Percentiles rank a stretch among this genome's conserved stretches.
phyloP scores from a whole-genome alignment of 176 grass and related monocot genomes.

The Pontederia crassipes region DNA sequence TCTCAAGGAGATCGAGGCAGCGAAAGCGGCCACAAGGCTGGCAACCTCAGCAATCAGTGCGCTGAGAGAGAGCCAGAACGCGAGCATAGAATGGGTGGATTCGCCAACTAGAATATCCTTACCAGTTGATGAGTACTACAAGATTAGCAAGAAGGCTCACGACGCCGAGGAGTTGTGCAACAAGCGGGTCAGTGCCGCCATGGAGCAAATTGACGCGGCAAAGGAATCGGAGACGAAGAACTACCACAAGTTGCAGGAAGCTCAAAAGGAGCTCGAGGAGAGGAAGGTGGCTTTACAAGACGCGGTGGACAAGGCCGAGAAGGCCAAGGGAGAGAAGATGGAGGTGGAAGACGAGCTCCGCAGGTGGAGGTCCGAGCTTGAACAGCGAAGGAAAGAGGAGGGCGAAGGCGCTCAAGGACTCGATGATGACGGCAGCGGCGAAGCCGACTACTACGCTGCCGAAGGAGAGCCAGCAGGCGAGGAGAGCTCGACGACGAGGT shows the following conservation, averaged over 20 bases:
- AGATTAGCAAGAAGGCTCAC: conserved; percentile 1
- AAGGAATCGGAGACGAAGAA: background rate
- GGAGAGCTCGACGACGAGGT: too few relatives aligned
- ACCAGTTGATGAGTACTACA: background rate
- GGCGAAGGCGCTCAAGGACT: background rate
- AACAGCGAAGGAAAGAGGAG: background rate
- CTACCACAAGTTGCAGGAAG: background rate
- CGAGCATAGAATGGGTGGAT: background rate
- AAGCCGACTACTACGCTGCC: too few relatives aligned
- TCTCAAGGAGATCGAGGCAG: background rate
- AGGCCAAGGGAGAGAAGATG: conserved; percentile 1
- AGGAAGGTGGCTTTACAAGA: conserved; percentile 4
- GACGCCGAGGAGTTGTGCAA: background rate
- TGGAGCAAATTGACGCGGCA: background rate
- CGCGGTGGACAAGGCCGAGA: conserved; percentile 2
- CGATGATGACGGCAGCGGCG: too few relatives aligned
- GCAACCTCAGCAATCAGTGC: conserved; percentile 1
- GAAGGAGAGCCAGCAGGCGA: too few relatives aligned
- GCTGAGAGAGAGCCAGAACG: background rate
- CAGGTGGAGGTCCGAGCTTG: background rate
- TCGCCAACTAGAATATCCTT: background rate
- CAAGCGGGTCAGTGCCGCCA: background rate
- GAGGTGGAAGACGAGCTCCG: conserved; percentile 3
- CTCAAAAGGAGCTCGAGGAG: background rate
- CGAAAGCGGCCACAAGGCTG: background rate